Evolutionary conservation across 2,329 filamentous ascomycete genomes (phyloP), one percentile per base, ranked within the genome.

Genomic region (Sporothrix inflata): DNA sequence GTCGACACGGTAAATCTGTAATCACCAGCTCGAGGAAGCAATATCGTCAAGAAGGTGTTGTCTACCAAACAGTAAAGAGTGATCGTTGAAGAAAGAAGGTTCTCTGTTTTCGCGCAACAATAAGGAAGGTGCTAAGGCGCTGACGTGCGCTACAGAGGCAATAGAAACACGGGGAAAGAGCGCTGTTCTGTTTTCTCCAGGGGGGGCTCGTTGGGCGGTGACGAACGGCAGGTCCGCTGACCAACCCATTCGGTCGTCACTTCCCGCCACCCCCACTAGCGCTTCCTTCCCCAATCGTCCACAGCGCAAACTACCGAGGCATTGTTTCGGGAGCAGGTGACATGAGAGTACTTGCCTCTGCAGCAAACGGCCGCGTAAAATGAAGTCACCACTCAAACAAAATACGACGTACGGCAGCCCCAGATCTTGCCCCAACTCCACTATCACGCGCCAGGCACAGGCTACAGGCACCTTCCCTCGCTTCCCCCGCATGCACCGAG

Each of bases 301-400:
- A 21, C 34, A 45, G 49, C 34, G 30, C 49, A 40, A 57, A 60
- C 49, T 71, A 42, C 72, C 72, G 72, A 73, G 72, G 72, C 72
- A 69, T 40, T 63, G 30, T 69, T 38, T 71, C 72, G 72, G 71
- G 72, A 73, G 72, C 72, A 73, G 51, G 40, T 71, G 72, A 71
- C 51, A 53, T 14, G 4, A 45, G 66, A 12, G 34, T n/a, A 51
- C 66, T 14, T 55, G 12, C 1, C 4, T 49, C 9, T 49, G 19
- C 8, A 21, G 47, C 5, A 8, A 3, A 8, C 30, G 3, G 19
- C 5, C 2, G 21, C 4, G 14, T 16, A 8, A 19, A 45, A 19
- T 14, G 0, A 65, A 45, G 60, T 65, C 60, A 65, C 60, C 45
- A 6, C 21, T 14, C 38, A 14, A 5, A 38, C 27, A 24, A 12